A percentile compares a stretch with the other conserved stretches of the same genome.
Evolutionary conservation across 2,329 filamentous ascomycete species (phyloP).

Genomic region (Cytospora piceae): DNA sequence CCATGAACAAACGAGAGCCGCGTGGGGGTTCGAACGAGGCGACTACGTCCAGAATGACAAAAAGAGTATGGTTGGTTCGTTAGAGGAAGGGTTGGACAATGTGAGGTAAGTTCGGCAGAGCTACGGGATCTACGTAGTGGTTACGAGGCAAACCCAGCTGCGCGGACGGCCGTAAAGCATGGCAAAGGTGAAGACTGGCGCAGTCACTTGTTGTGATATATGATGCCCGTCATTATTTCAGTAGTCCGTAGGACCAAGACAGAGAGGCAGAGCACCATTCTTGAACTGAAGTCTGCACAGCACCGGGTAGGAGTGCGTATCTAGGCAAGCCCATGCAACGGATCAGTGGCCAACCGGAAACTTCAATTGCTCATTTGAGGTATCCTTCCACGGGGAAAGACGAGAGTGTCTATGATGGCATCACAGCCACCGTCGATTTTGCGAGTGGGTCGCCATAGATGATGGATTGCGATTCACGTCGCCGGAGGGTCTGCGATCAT

Average conservation of each 20-base stretch:
- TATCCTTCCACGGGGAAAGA: too few species aligned
- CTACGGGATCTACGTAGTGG: constrained; percentile 1
- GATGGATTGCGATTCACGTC: neutral
- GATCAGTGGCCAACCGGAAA: too few species aligned
- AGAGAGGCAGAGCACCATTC: too few species aligned
- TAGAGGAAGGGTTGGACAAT: constrained; percentile 38
- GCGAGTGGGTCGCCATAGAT: too few species aligned
- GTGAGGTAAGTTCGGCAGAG: constrained; percentile 31
- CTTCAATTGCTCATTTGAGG: too few species aligned
- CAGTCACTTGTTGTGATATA: constrained; percentile 8
- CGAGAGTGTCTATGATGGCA: too few species aligned
- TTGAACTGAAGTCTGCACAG: too few species aligned
- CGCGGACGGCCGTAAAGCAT: constrained; percentile 18
- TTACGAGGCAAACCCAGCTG: constrained; percentile 26
- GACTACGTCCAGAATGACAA: constrained; percentile 37
- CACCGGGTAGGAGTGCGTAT: neutral
- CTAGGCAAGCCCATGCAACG: neutral
- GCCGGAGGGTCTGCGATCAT: neutral
- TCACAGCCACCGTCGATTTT: too few species aligned
- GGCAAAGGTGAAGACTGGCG: constrained; percentile 23
- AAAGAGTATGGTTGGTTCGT: constrained; percentile 36
- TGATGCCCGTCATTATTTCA: constrained; percentile 2
- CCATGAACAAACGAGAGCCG: constrained; percentile 41
- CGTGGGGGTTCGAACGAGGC: constrained; percentile 32
- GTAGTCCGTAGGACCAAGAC: neutral